phyloP scores from a whole-genome alignment of 148 eudicot genomes.

The Fagopyrum homotropicum region DNA sequence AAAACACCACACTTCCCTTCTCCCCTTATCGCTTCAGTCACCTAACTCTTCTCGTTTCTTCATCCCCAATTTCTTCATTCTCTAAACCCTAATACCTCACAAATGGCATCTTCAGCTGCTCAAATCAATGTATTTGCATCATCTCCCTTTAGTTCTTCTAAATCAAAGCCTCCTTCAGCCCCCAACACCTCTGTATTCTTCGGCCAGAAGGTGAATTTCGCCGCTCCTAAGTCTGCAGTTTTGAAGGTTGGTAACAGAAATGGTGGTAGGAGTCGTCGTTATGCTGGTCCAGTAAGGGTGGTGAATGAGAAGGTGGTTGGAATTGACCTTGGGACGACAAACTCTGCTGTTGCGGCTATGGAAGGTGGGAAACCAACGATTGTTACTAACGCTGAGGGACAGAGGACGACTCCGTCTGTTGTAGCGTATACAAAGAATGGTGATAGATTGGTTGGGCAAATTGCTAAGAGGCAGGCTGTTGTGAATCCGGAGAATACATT shows the following conservation, averaged over 20 bases:
- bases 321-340: conserved; percentile 88
- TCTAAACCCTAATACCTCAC: neutral
- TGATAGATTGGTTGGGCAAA: conserved; percentile 79
- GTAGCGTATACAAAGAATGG: conserved; percentile 91
- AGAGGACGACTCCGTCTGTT: conserved; percentile 91
- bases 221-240: conserved; percentile 24
- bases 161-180: conserved; percentile 7
- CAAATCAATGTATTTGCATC: conserved; percentile 31
- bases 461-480: conserved; percentile 93
- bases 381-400: conserved; percentile 87
- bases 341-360: conserved; percentile 96
- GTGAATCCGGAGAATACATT: conserved; percentile 89
- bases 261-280: conserved; percentile 13
- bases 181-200: conserved; percentile 27
- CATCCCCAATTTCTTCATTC: neutral
- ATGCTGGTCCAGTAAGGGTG: conserved; percentile 35
- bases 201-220: conserved; percentile 23
- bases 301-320: conserved; percentile 87
- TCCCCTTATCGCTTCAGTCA: conserved; percentile 5
- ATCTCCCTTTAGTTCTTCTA: conserved; percentile 19
- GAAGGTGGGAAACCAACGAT: conserved; percentile 96
- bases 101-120: conserved; percentile 48
- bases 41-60: neutral
- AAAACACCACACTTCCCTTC: neutral
- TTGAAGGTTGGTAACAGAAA: conserved; percentile 19